Evolutionary conservation across 192 early-diverging fungal species (phyloP).

Genomic region (Coemansia sp.): DNA sequence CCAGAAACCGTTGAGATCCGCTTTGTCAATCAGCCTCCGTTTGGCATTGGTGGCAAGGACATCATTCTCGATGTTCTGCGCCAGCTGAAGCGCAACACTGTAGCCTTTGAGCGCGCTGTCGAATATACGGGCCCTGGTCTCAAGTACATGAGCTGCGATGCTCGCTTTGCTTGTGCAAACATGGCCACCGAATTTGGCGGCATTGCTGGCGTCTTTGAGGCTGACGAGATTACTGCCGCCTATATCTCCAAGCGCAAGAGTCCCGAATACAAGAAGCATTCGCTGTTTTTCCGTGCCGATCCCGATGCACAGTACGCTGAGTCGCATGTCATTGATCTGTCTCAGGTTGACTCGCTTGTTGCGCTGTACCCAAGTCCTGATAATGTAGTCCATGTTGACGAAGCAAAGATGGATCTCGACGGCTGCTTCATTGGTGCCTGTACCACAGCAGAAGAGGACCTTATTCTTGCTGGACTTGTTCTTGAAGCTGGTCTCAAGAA

Average conservation of each 20-base stretch:
- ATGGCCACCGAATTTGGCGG: constrained; percentile 88
- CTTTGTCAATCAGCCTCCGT: constrained; percentile 69
- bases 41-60: constrained; percentile 83
- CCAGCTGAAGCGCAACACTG: constrained; percentile 81
- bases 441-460: constrained; percentile 81
- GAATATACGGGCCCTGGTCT: constrained; percentile 76
- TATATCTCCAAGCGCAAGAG: constrained; percentile 75
- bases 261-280: constrained; percentile 65
- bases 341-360: constrained; percentile 67
- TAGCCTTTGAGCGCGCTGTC: constrained; percentile 77
- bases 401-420: constrained; percentile 68
- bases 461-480: constrained; percentile 75
- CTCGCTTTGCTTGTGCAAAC: constrained; percentile 77
- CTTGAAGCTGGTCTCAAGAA: constrained; percentile 73
- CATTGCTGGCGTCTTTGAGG: constrained; percentile 81
- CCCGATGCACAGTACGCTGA: constrained; percentile 76
- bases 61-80: constrained; percentile 77
- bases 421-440: constrained; percentile 83
- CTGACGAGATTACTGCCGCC: constrained; percentile 71
- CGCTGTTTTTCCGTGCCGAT: constrained; percentile 75
- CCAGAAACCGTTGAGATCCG: constrained; percentile 79
- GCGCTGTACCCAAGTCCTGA: constrained; percentile 76
- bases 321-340: constrained; percentile 72
- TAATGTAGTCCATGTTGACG: constrained; percentile 67
- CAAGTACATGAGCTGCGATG: constrained; percentile 80